phyloP scores from a whole-genome alignment of 805 yeast genomes.

The Kodamaea restingae region DNA sequence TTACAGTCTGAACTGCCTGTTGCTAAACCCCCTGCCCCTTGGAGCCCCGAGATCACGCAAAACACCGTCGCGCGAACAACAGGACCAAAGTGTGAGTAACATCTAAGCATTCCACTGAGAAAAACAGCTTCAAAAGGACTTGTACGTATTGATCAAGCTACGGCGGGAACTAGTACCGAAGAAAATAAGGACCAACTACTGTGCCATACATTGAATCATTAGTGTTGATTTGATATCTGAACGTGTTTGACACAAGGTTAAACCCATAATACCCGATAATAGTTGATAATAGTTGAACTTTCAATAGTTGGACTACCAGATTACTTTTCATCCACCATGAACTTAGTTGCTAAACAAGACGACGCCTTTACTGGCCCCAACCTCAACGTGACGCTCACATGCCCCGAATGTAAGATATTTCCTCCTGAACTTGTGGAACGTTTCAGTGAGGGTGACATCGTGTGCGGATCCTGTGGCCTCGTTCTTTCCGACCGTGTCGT shows the following conservation, averaged over 20 bases:
- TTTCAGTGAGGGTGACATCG: slow-evolving; percentile 96
- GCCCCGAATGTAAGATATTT: slow-evolving; percentile 93
- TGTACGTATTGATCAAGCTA: no score
- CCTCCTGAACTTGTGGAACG: slow-evolving; percentile 96
- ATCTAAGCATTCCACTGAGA: neutral
- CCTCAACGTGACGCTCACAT: slow-evolving; percentile 80
- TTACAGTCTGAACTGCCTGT: slow-evolving; percentile 1
- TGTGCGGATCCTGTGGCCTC: slow-evolving; percentile 95
- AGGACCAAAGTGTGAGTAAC: neutral
- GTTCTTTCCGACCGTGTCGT: slow-evolving; percentile 89
- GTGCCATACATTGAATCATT: no score
- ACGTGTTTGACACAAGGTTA: no score
- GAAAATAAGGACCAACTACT: no score
- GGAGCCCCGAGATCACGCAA: no score
- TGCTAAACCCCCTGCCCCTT: no score
- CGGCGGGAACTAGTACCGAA: no score
- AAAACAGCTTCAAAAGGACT: no score
- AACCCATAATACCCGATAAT: no score
- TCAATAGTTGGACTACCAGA: no score
- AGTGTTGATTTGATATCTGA: no score
- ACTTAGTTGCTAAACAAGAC: slow-evolving; percentile 12
- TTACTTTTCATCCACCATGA: neutral
- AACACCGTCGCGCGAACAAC: no score
- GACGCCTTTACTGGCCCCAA: slow-evolving; percentile 61
- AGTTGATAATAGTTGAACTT: neutral